Percentiles rank a stretch among this genome's conserved stretches.
phyloP scores from a whole-genome alignment of 148 eudicot species.

The Camellia japonica region DNA sequence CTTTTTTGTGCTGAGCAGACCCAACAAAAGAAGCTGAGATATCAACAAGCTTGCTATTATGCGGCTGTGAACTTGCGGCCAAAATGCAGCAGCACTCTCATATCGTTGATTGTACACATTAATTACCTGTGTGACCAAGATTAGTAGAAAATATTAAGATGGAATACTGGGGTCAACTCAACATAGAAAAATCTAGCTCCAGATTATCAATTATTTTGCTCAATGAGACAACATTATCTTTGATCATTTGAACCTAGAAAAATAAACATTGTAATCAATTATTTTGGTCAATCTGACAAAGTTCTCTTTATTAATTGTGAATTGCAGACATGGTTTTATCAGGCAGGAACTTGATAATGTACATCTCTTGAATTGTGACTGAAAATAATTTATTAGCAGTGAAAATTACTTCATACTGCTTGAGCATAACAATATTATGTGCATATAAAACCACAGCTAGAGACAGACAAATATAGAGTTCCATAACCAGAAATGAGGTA shows the following conservation, averaged over 20 bases:
- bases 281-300: neutral
- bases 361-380: neutral
- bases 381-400: neutral
- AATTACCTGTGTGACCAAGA: constrained; percentile 55
- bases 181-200: constrained; percentile 7
- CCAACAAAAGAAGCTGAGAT: constrained; percentile 84
- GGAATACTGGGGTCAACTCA: constrained; percentile 15
- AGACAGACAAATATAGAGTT: neutral
- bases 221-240: neutral
- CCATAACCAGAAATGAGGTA: no score
- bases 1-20: constrained; percentile 83
- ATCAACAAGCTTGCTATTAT: constrained; percentile 86
- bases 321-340: neutral
- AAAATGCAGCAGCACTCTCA: constrained; percentile 90
- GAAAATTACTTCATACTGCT: neutral
- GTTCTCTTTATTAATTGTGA: neutral
- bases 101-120: constrained; percentile 87
- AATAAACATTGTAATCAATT: neutral
- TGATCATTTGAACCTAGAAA: constrained; percentile 6
- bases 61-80: constrained; percentile 97
- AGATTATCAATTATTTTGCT: neutral
- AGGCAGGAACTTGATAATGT: neutral
- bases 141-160: neutral
- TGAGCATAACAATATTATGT: neutral
- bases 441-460: neutral